phyloP scores from a whole-genome alignment of 306 rosid species.

The Medicago lupulina region DNA sequence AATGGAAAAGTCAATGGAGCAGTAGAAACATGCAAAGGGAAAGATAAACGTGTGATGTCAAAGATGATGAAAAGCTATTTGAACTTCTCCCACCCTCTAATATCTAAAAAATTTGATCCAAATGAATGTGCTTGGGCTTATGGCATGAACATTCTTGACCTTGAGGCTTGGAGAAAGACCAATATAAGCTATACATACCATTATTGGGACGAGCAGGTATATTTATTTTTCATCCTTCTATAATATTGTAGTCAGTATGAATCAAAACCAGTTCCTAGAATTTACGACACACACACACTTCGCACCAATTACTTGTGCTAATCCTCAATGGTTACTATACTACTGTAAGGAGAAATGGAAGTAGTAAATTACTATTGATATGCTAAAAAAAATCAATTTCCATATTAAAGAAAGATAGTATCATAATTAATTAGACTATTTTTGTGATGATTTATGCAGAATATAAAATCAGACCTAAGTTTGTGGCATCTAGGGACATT shows the following conservation, averaged over 20 bases:
- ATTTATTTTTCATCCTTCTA: constrained; percentile 13
- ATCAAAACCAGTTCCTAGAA: background rate
- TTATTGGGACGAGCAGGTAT: constrained; percentile 87
- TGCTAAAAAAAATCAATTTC: constrained; percentile 9
- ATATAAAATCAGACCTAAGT: constrained; percentile 87
- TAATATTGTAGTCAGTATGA: constrained; percentile 58
- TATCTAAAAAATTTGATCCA: constrained; percentile 66
- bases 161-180: constrained; percentile 98
- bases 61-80: constrained; percentile 84
- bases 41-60: constrained; percentile 85
- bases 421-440: constrained; percentile 8
- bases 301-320: background rate
- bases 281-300: background rate
- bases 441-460: constrained; percentile 59
- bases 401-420: background rate
- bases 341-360: background rate
- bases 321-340: background rate
- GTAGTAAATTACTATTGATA: background rate
- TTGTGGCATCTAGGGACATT: constrained; percentile 96
- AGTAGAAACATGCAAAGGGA: constrained; percentile 88
- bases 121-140: constrained; percentile 96
- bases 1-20: constrained; percentile 98
- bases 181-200: constrained; percentile 87
- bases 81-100: constrained; percentile 93
- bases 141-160: constrained; percentile 96